phyloP scores from a whole-genome alignment of 148 eudicot species.

The Agrostemma githago region DNA sequence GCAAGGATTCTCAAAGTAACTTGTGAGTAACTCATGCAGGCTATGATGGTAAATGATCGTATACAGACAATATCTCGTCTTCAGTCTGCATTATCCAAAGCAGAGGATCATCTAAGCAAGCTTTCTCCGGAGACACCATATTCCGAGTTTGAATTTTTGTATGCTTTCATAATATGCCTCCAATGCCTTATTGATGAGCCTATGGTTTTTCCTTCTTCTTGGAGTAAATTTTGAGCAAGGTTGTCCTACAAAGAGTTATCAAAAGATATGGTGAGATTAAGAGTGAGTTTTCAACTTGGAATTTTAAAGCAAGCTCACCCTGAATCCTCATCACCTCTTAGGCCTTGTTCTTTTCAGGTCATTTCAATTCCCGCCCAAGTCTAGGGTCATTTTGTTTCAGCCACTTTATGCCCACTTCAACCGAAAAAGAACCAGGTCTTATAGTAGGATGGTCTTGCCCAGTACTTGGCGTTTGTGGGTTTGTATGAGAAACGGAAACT shows the following conservation, averaged over 20 bases:
- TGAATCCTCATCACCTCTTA: background rate
- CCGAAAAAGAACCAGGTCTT: too few relatives aligned
- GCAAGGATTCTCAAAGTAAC: conserved; percentile 7
- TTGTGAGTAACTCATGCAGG: conserved; percentile 34
- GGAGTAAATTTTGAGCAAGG: background rate
- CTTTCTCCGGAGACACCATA: conserved; percentile 68
- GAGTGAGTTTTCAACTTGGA: background rate
- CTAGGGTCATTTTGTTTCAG: too few relatives aligned
- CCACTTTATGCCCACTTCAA: too few relatives aligned
- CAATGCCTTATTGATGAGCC: background rate
- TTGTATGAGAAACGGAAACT: background rate
- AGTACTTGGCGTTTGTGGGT: background rate
- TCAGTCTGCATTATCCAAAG: conserved; percentile 63
- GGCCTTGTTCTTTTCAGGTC: too few relatives aligned
- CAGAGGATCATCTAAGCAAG: conserved; percentile 72
- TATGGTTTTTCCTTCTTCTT: background rate
- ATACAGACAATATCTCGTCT: conserved; percentile 65
- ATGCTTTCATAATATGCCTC: conserved; percentile 16
- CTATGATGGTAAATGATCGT: conserved; percentile 88
- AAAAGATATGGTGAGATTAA: background rate
- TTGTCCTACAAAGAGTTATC: background rate
- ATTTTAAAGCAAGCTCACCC: background rate
- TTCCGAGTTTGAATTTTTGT: conserved; percentile 77
- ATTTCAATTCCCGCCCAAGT: too few relatives aligned
- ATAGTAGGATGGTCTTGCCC: background rate